phyloP scores from a whole-genome alignment of 306 rosid genomes.

The Boehmeria nivea region DNA sequence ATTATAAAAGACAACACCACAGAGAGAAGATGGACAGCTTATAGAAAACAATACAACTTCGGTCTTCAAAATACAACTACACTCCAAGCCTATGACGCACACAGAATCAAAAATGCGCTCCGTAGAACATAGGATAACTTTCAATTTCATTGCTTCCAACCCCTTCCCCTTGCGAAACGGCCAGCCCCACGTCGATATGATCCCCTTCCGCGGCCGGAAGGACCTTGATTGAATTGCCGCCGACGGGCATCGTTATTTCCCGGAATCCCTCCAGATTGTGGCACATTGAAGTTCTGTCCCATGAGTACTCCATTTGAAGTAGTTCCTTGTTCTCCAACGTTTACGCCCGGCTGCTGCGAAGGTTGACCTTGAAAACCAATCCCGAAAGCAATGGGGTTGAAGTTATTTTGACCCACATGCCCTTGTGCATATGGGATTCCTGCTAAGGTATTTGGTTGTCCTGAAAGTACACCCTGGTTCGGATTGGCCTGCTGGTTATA shows the following conservation, averaged over 20 bases:
- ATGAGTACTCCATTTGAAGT: not conserved
- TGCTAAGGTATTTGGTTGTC: constrained; percentile 31
- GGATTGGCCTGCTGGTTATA: constrained; percentile 47
- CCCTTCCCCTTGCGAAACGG: constrained; percentile 38
- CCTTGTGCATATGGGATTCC: constrained; percentile 44
- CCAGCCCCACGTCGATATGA: constrained; percentile 37
- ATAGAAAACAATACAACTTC: too few relatives aligned
- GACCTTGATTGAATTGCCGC: constrained; percentile 42
- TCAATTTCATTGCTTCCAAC: constrained; percentile 45
- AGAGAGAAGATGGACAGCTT: too few relatives aligned
- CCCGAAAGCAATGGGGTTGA: constrained; percentile 43
- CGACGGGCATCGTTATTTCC: constrained; percentile 22
- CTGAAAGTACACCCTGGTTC: constrained; percentile 31
- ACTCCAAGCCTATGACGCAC: too few relatives aligned
- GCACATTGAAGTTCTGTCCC: constrained; percentile 30
- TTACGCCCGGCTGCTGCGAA: not conserved
- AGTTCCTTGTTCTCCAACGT: constrained; percentile 32
- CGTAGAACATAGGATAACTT: too few relatives aligned
- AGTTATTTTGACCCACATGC: constrained; percentile 37
- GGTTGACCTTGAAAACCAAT: constrained; percentile 15
- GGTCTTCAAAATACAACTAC: too few relatives aligned
- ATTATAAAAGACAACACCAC: too few relatives aligned
- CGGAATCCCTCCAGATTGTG: constrained; percentile 22
- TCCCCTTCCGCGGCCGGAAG: constrained; percentile 42
- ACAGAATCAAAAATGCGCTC: too few relatives aligned